A percentile compares a stretch with the other conserved stretches of the same genome.
Evolutionary conservation across 2,329 filamentous ascomycete species (phyloP).

Genomic region (Xylariaceae sp.): DNA sequence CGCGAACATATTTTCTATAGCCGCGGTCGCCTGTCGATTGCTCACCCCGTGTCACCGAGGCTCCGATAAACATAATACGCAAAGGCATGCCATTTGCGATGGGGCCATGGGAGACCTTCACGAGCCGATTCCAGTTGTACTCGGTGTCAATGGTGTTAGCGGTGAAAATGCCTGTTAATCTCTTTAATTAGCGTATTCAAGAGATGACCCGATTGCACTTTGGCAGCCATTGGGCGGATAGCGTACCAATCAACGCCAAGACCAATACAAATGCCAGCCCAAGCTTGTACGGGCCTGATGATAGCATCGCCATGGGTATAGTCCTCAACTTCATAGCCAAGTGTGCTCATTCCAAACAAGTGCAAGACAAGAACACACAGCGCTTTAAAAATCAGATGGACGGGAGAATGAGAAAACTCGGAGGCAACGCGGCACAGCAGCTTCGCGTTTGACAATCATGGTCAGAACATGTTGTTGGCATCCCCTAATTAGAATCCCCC

Average conservation of each 20-base stretch:
- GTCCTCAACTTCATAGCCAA: not conserved
- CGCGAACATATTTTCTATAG: constrained; percentile 37
- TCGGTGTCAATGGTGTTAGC: constrained; percentile 29
- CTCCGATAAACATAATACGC: constrained; percentile 37
- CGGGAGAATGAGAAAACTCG: not conserved
- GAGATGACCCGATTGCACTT: not conserved
- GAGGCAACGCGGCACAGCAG: not conserved
- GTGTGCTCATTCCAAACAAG: not conserved
- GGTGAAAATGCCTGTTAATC: constrained; percentile 25
- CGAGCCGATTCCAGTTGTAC: constrained; percentile 25
- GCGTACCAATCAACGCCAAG: constrained; percentile 18
- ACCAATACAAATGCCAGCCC: constrained; percentile 4
- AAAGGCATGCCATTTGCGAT: constrained; percentile 33
- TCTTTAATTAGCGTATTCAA: constrained; percentile 3
- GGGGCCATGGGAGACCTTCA: constrained; percentile 9
- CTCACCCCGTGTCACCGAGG: constrained; percentile 35
- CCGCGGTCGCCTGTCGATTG: constrained; percentile 34
- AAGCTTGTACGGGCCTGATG: not conserved
- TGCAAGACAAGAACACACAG: not conserved
- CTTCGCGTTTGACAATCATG: too few species aligned
- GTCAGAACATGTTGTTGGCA: too few species aligned
- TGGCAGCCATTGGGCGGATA: not conserved
- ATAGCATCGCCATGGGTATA: constrained; percentile 6
- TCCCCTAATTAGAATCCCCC: too few species aligned
- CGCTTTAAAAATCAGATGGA: not conserved